Evolutionary conservation across 306 rosid species (phyloP).

Genomic region (Rubus idaeus): DNA sequence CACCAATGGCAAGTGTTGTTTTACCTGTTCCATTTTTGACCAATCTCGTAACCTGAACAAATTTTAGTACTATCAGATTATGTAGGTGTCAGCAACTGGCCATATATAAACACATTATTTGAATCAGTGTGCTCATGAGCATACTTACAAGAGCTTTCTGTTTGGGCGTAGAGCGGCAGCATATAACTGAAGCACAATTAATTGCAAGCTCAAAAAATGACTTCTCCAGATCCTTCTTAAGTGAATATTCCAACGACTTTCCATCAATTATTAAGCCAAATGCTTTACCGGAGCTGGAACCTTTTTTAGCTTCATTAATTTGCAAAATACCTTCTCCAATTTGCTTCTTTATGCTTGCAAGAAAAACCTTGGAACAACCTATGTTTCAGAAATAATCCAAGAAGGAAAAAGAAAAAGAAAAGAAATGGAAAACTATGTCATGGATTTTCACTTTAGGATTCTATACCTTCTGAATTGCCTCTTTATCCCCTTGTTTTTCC

Average conservation of each 20-base stretch:
- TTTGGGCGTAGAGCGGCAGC: slow-evolving; percentile 89
- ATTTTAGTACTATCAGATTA: slow-evolving; percentile 26
- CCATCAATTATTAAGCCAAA: slow-evolving; percentile 86
- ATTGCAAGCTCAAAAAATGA: slow-evolving; percentile 70
- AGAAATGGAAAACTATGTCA: slow-evolving; percentile 3
- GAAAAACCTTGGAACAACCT: slow-evolving; percentile 58
- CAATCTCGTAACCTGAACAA: slow-evolving; percentile 71
- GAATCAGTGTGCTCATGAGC: slow-evolving; percentile 9
- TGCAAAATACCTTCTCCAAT: slow-evolving; percentile 54
- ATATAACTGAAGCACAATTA: slow-evolving; percentile 76
- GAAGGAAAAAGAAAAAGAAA: not conserved
- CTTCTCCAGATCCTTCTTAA: slow-evolving; percentile 44
- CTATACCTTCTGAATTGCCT: slow-evolving; percentile 52
- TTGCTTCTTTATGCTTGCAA: slow-evolving; percentile 61
- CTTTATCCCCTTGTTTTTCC: slow-evolving; percentile 66
- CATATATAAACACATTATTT: not conserved
- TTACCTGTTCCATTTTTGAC: slow-evolving; percentile 71
- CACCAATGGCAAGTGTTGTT: slow-evolving; percentile 75
- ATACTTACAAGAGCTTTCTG: slow-evolving; percentile 85
- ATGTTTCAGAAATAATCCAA: slow-evolving; percentile 30
- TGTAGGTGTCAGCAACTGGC: slow-evolving; percentile 7
- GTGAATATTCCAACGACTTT: slow-evolving; percentile 76
- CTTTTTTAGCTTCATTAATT: slow-evolving; percentile 45
- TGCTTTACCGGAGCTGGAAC: slow-evolving; percentile 28
- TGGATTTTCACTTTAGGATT: slow-evolving; percentile 15